Evolutionary conservation across 306 rosid genomes (phyloP), one percentile per base, ranked within the genome.

Genomic region (Ormosia semicastrata): DNA sequence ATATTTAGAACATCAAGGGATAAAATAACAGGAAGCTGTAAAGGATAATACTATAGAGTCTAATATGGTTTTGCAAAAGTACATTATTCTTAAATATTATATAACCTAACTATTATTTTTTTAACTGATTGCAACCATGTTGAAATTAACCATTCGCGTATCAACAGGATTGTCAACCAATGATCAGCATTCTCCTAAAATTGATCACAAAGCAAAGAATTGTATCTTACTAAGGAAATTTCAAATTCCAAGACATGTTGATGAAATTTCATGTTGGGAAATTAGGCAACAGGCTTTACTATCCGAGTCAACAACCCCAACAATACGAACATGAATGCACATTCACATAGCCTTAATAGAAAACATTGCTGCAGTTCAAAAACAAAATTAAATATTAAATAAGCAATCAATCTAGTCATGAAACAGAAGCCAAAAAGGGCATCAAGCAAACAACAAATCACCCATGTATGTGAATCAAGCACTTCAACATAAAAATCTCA

Each of bases 391-490:
- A 49, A 50, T 33, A 41, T 39, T 8, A 41, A 53, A 56, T 36
- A 64, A 65, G 29, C 24, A 24, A 24, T 24, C 44, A 73, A 52
- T 29, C 43, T 62, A 32, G 11, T 49, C 65, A 62, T 8, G 29
- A 76, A 77, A 62, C 8, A 71, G 66, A 6, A 65, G 50, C 33
- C 75, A 78, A 82, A 81, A 47, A 39, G 11, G 9, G 13, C 53
- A 79, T 62, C 54, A 57, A 75, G 59, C 73, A 80, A 70, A 65
- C 41, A 52, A 80, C 34, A 44, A 10, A 39, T 15, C n/a, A 7
- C 12, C 32, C 9, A 63, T 43, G 65, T 18, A 63, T 66, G 70
- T 43, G 56, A 84, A 43, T 71, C 29, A 68, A 33, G 37, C 73
- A 68, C 63, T 40, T 40, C 32, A 67, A 80, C 3, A 36, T 62